Base-by-base conservation (phyloP, 768 basidiomycete species). In the Lactarius akahatsu region DNA sequence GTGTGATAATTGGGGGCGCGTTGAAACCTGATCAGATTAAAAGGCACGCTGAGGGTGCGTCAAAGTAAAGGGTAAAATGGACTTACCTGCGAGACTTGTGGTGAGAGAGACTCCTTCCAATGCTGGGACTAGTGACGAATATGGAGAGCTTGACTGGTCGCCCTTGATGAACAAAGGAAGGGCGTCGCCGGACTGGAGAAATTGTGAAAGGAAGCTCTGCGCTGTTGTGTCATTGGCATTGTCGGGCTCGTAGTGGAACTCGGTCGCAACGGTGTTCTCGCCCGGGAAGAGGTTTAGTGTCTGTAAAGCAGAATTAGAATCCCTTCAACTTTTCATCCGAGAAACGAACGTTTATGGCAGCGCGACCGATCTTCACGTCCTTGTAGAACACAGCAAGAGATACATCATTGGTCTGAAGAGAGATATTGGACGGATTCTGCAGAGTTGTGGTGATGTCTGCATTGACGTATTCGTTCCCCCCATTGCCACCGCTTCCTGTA, bases 201-300 rank as follows among this genome's bases (percentile, higher is more conserved):
- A 90, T 40, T 78, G 72, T 10, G 82, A 79, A 67, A 89, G 73
- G 79, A 91, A 90, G 32, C 76, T 74, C 79, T 88, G 84, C 3
- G 89, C 88, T 28, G 79, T 75, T 4, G 88, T 89, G 71, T 90
- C 83, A 69, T 89, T 89, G 11, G 86, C 81, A 73, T 89, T 74
- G 11, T 80, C 79, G 0, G 89, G 89, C 69, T 81, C 77, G 70
- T 91, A 91, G 66, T 82, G 87, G 78, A 91, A 90, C 71, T 89
- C 86, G 2, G 86, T 78, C 0, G 78, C 60, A 28, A 85, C 71
- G 1, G 70, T 72, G 68, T 90, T 88, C 54, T 78, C 72, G 54
- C 88, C 88, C 4, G 89, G 88, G 23, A 80, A 75, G 52, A 90
- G 78, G 67, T 85, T 71, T 66, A 89, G 86, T 18, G 78, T 70